Percentiles rank a stretch among this genome's conserved stretches.
Conservation (phyloP, 345 rosid genomes). For the Rubroshorea leprosula region DNA sequence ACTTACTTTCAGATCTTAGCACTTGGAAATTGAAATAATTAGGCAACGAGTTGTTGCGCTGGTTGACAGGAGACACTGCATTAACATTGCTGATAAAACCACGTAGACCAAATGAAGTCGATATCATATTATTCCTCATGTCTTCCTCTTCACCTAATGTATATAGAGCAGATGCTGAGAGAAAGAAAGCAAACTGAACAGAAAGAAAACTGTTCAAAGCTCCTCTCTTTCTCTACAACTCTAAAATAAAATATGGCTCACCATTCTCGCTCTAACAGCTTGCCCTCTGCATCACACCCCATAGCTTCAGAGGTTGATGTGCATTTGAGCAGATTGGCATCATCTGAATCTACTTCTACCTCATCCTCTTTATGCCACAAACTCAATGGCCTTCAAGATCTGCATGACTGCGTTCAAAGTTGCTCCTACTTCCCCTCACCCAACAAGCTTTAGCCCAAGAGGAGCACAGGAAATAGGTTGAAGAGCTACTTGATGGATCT, state of each 20-base stretch:
- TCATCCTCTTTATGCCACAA: constrained; percentile 11
- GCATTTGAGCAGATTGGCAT: constrained; percentile 18
- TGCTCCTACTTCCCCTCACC: constrained; percentile 24
- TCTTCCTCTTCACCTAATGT: not conserved
- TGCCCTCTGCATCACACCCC: constrained; percentile 26
- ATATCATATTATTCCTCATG: constrained; percentile 1
- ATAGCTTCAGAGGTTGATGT: constrained; percentile 14
- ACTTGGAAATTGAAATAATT: not conserved
- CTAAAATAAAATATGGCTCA: constrained; percentile 10
- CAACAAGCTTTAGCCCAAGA: constrained; percentile 25
- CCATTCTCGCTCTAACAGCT: constrained; percentile 28
- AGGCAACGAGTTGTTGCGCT: not conserved
- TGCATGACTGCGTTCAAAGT: constrained; percentile 25
- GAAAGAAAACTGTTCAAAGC: not conserved
- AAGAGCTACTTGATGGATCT: constrained; percentile 27
- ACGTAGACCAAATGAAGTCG: not conserved
- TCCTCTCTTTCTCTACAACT: not conserved
- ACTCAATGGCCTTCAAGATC: constrained; percentile 19
- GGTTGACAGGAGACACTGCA: not conserved
- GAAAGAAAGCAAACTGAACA: not conserved
- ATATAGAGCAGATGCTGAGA: not conserved
- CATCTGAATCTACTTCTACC: constrained; percentile 9
- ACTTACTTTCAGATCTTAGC: too few relatives aligned
- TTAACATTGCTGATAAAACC: not conserved
- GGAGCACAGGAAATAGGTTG: constrained; percentile 8